phyloP scores from a whole-genome alignment of 208 protist genomes.

The Leishmania lainsoni region DNA sequence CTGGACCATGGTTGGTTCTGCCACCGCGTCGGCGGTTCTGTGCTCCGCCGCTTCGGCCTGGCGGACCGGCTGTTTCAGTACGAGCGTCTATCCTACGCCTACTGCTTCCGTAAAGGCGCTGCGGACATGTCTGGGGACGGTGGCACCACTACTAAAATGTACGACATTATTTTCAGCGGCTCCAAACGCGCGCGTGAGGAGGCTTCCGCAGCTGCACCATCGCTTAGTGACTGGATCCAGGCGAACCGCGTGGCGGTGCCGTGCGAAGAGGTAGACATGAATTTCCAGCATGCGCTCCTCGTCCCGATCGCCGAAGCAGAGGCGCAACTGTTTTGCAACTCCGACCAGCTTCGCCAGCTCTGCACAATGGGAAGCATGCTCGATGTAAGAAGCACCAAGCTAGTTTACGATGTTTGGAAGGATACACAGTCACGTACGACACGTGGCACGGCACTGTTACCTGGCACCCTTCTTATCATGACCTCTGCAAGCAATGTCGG shows the following conservation, averaged over 20 bases:
- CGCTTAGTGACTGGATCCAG: slow-evolving; percentile 18
- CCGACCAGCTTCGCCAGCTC: slow-evolving; percentile 22
- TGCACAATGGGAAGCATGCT: slow-evolving; percentile 50
- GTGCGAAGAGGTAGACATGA: slow-evolving; percentile 45
- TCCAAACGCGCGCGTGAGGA: slow-evolving; percentile 11
- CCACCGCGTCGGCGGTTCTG: slow-evolving; percentile 47
- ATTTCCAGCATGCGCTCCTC: slow-evolving; percentile 68
- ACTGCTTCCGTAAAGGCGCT: not conserved
- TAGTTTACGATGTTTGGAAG: slow-evolving; percentile 45
- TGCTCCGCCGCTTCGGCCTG: slow-evolving; percentile 50
- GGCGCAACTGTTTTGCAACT: slow-evolving; percentile 35
- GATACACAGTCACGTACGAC: slow-evolving; percentile 22
- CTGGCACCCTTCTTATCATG: slow-evolving; percentile 64
- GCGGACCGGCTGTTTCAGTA: slow-evolving; percentile 62
- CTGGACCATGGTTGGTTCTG: slow-evolving; percentile 53
- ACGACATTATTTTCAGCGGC: slow-evolving; percentile 64
- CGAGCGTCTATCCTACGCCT: slow-evolving; percentile 39
- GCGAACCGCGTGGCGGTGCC: slow-evolving; percentile 5
- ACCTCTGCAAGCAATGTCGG: slow-evolving; percentile 65
- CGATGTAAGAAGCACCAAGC: slow-evolving; percentile 32
- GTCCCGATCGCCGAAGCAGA: slow-evolving; percentile 53
- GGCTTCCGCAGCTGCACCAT: slow-evolving; percentile 1
- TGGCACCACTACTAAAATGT: slow-evolving; percentile 19
- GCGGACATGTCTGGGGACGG: not conserved
- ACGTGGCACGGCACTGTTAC: slow-evolving; percentile 7